These are phyloP conservation scores for Cylindricascospora bacillispora DNA, from an alignment of 1,139 yeast species.

Conservation along the genomic window DNA sequence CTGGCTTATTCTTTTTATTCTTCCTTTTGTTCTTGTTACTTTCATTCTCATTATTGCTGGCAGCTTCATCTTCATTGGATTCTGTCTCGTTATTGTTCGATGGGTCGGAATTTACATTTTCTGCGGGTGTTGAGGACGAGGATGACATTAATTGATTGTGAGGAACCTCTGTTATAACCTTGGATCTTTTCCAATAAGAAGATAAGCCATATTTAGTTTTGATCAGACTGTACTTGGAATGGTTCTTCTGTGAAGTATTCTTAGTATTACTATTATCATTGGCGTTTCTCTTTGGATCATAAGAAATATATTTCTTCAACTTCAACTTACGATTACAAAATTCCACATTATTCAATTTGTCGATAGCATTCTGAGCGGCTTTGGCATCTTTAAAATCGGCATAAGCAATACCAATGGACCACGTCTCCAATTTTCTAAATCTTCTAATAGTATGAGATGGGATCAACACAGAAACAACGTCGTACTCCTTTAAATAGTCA, in stretches of 20 bases:
- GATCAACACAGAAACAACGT: constrained; percentile 33
- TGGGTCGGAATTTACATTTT: not conserved
- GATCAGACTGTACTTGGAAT: not conserved
- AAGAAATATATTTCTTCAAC: constrained; percentile 33
- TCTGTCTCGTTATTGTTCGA: not conserved
- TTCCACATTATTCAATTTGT: constrained; percentile 30
- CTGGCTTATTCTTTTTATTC: constrained; percentile 1
- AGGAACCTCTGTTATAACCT: not conserved
- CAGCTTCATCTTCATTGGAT: not conserved
- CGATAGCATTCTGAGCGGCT: constrained; percentile 36
- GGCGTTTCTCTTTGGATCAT: constrained; percentile 21
- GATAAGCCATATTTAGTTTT: not conserved
- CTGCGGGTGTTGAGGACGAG: not conserved
- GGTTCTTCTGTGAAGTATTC: not conserved
- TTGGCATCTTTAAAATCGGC: constrained; percentile 43
- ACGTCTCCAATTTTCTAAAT: constrained; percentile 29
- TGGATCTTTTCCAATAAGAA: not conserved
- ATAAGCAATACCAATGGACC: constrained; percentile 53
- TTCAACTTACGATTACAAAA: constrained; percentile 31
- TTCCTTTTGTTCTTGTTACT: not conserved
- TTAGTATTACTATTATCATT: not conserved
- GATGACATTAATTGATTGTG: not conserved
- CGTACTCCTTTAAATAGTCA: constrained; percentile 29
- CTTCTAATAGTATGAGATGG: constrained; percentile 45
- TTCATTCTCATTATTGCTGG: not conserved